Conservation (phyloP, 2,329 filamentous ascomycete species). For the Penicillium sp. region DNA sequence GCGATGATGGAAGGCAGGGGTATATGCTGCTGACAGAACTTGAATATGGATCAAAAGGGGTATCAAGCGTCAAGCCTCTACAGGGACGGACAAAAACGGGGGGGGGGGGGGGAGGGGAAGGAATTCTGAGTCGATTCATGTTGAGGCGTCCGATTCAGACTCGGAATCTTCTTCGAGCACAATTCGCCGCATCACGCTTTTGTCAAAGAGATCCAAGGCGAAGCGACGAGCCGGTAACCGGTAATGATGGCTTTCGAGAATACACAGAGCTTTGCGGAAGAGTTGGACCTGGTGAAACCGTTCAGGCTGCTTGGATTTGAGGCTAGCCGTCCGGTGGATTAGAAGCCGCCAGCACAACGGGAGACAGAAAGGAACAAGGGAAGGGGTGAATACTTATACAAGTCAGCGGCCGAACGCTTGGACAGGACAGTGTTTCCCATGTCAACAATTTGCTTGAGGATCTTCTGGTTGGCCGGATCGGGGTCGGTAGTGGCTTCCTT, state of each 20-base stretch:
- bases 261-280: constrained; percentile 76
- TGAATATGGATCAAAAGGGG: too few relatives aligned
- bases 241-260: constrained; percentile 86
- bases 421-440: constrained; percentile 90
- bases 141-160: constrained; percentile 28
- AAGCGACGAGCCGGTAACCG: constrained; percentile 79
- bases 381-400: constrained; percentile 49
- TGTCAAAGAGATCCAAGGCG: constrained; percentile 91
- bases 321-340: constrained; percentile 44
- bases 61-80: neutral
- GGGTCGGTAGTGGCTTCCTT: constrained; percentile 56
- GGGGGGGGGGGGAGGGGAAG: neutral
- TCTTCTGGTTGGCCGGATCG: constrained; percentile 62
- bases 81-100: neutral
- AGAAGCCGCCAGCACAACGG: neutral
- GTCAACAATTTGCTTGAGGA: constrained; percentile 78
- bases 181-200: constrained; percentile 74
- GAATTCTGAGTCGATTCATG: constrained; percentile 3
- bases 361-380: neutral
- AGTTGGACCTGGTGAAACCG: constrained; percentile 70
- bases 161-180: constrained; percentile 66
- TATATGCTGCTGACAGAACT: too few relatives aligned
- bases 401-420: constrained; percentile 75
- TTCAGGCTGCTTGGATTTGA: constrained; percentile 67
- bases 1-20: too few relatives aligned